A percentile compares a stretch with the other conserved stretches of the same genome.
These are phyloP conservation scores for Lecanicillium sp. DNA, from an alignment of 2,329 filamentous ascomycete genomes.

Conservation along the genomic window DNA sequence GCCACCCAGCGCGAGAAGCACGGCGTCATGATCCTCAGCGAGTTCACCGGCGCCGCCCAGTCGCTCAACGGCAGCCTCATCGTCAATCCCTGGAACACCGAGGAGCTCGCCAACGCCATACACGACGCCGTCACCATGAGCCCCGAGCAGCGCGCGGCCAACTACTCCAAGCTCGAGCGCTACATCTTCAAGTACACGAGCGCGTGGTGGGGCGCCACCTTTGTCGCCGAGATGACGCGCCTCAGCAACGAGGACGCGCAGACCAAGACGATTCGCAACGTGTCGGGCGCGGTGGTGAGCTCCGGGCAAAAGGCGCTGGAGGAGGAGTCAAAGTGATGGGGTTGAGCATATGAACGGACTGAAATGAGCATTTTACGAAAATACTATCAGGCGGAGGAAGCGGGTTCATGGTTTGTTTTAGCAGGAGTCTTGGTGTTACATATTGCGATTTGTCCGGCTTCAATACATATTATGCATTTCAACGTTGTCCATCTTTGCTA, in stretches of 20 bases:
- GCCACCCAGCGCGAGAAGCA: slow-evolving; percentile 86
- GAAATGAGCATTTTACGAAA: not conserved
- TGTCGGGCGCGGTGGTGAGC: slow-evolving; percentile 33
- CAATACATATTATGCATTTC: slow-evolving; percentile 6
- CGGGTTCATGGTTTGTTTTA: not conserved
- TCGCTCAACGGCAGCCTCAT: slow-evolving; percentile 89
- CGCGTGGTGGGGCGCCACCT: slow-evolving; percentile 93
- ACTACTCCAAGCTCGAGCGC: slow-evolving; percentile 86
- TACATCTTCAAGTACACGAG: slow-evolving; percentile 98
- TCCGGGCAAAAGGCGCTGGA: slow-evolving; percentile 2
- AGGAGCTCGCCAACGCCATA: slow-evolving; percentile 87
- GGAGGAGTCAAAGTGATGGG: slow-evolving; percentile 5
- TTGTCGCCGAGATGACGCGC: slow-evolving; percentile 74
- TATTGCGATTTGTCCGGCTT: slow-evolving; percentile 6
- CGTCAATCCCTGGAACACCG: slow-evolving; percentile 98
- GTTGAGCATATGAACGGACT: not conserved
- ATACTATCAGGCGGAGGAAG: not conserved
- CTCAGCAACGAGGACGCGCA: slow-evolving; percentile 35
- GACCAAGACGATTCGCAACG: slow-evolving; percentile 35
- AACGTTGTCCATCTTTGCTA: no score
- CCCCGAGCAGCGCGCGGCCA: slow-evolving; percentile 75
- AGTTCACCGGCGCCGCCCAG: slow-evolving; percentile 94
- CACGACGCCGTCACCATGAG: slow-evolving; percentile 97
- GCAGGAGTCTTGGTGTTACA: slow-evolving; percentile 10
- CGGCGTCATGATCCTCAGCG: slow-evolving; percentile 89